Conservation (phyloP, 495 filamentous ascomycete species). For the Stereocaulon alpinum region DNA sequence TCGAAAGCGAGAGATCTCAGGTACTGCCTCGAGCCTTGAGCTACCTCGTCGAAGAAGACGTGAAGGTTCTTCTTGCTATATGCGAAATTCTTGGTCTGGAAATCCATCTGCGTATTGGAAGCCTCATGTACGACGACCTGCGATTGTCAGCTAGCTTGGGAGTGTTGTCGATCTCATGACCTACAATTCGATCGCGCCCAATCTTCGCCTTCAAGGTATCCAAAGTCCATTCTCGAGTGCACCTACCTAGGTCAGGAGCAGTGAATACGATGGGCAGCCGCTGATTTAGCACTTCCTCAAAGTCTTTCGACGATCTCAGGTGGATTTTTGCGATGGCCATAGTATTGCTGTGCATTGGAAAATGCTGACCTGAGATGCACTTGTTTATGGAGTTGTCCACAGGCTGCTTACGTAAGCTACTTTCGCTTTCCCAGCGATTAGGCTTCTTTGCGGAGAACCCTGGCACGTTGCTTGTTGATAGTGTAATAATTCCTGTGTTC, state of each 20-base stretch:
- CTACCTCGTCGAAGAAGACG: slow-evolving; percentile 54
- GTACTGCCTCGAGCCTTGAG: slow-evolving; percentile 57
- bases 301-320: slow-evolving; percentile 42
- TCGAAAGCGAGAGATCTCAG: slow-evolving; percentile 61
- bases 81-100: slow-evolving; percentile 70
- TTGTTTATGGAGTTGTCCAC: slow-evolving; percentile 6
- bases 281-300: slow-evolving; percentile 45
- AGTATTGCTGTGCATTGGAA: slow-evolving; percentile 4
- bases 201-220: slow-evolving; percentile 56
- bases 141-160: slow-evolving; percentile 15
- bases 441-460: not conserved
- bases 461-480: slow-evolving; percentile 21
- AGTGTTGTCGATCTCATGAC: slow-evolving; percentile 9
- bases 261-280: slow-evolving; percentile 58
- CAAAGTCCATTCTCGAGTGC: slow-evolving; percentile 56
- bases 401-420: not conserved
- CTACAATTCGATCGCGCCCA: slow-evolving; percentile 53
- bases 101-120: slow-evolving; percentile 57
- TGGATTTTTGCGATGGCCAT: not conserved
- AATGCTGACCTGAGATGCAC: slow-evolving; percentile 17
- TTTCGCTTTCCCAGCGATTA: not conserved
- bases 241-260: slow-evolving; percentile 54
- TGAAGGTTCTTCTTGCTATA: slow-evolving; percentile 61
- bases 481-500: slow-evolving; percentile 48
- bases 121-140: slow-evolving; percentile 65